phyloP scores from a whole-genome alignment of 495 filamentous ascomycete species.

The Podospora bellae-mahoneyi region DNA sequence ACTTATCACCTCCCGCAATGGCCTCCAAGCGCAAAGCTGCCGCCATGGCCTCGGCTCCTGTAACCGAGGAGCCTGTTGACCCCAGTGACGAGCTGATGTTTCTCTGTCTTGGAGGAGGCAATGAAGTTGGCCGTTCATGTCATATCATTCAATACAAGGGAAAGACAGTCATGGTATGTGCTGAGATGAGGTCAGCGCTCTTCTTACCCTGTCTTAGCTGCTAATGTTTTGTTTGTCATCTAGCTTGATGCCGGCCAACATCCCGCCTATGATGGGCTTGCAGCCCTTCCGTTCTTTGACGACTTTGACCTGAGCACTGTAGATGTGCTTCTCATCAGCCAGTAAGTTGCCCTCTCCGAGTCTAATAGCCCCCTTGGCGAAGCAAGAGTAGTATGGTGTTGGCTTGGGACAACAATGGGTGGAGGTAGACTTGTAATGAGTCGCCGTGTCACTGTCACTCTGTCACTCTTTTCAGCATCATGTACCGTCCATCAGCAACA shows the following conservation, averaged over 20 bases:
- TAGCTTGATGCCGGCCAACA: slow-evolving; percentile 96
- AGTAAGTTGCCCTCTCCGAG: slow-evolving; percentile 61
- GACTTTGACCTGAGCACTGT: slow-evolving; percentile 97
- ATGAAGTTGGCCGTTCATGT: slow-evolving; percentile 95
- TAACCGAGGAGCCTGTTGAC: slow-evolving; percentile 67
- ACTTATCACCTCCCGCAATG: slow-evolving; percentile 45
- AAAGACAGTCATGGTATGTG: slow-evolving; percentile 92
- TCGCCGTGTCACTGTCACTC: slow-evolving; percentile 2
- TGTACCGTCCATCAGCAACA: slow-evolving; percentile 27
- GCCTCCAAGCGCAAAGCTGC: slow-evolving; percentile 73
- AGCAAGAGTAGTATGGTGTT: slow-evolving; percentile 18
- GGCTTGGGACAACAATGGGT: slow-evolving; percentile 24
- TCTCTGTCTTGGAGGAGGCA: slow-evolving; percentile 88
- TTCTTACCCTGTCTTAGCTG: neutral
- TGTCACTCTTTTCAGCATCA: slow-evolving; percentile 17
- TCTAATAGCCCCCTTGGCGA: slow-evolving; percentile 14
- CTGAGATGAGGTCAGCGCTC: neutral
- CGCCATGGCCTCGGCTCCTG: slow-evolving; percentile 52
- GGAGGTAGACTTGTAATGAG: slow-evolving; percentile 23
- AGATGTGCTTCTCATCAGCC: slow-evolving; percentile 93
- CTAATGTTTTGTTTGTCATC: slow-evolving; percentile 7
- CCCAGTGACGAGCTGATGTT: slow-evolving; percentile 88
- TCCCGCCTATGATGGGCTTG: slow-evolving; percentile 92
- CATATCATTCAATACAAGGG: slow-evolving; percentile 99
- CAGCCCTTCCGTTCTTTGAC: slow-evolving; percentile 93